Evolutionary conservation across 169 alveolate species (phyloP).

Genomic region (Eimeria praecox): DNA sequence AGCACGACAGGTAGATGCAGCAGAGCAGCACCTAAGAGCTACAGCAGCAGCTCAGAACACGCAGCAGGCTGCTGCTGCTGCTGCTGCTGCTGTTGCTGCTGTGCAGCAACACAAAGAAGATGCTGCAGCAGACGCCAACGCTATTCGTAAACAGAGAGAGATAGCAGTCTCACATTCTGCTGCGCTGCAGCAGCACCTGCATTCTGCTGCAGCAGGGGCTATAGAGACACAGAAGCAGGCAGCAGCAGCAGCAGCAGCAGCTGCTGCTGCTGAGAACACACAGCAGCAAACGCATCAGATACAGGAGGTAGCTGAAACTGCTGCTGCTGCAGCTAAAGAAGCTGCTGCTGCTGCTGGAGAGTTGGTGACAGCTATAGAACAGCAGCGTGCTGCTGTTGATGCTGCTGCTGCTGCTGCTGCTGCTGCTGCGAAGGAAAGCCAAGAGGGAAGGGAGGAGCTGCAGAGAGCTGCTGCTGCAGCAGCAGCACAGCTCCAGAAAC

Average conservation of each 20-base stretch:
- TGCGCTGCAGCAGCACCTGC: not conserved
- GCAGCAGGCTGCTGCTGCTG: not conserved
- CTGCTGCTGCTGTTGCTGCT: conserved; percentile 31
- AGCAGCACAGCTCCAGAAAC: not conserved
- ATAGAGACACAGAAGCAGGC: not conserved
- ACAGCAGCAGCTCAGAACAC: not conserved
- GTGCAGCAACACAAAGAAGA: conserved; percentile 20
- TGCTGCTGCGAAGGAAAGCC: not conserved
- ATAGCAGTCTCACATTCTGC: not conserved
- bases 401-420: conserved; percentile 16
- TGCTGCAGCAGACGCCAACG: not conserved
- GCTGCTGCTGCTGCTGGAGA: conserved; percentile 16
- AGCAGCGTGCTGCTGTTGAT: not conserved
- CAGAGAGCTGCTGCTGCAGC: not conserved
- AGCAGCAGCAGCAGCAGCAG: conserved; percentile 20
- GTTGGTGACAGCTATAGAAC: too few species aligned
- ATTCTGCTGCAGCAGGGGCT: not conserved
- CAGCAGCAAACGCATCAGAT: too few species aligned
- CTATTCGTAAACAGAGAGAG: not conserved
- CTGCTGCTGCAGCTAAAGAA: not conserved
- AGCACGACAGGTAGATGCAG: not conserved
- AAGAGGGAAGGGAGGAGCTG: not conserved
- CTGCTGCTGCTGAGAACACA: not conserved
- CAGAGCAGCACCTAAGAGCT: not conserved
- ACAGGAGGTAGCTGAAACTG: too few species aligned